Evolutionary conservation across 1,284 basidiomycete genomes (phyloP), one percentile per base, ranked within the genome.

Genomic region (Cutaneotrichosporon sp.): DNA sequence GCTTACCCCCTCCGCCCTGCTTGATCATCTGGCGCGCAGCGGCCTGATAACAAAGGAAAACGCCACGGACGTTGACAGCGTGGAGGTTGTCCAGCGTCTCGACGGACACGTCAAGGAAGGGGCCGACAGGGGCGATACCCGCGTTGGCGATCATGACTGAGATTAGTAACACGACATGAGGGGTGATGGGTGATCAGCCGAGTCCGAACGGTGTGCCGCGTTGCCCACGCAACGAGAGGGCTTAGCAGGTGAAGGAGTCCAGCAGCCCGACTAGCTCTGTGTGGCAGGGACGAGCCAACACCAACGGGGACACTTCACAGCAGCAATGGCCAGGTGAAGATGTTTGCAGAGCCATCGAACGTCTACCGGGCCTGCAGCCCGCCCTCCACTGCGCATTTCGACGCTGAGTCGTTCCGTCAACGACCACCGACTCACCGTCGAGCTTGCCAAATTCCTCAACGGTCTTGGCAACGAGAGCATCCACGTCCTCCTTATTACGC

Each of bases 1-100:
- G 72, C 45, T 76, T 65, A 1, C 78, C 76, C 4, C 78, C 74
- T 8, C 57, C 64, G 25, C 74, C 77, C 57, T 79, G 76, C 55
- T 67, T 67, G 34, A 79, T 71, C 77, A 79, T 79, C 54, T 76
- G 75, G 55, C 63, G 59, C 27, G 78, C 79, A 0, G 76, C 75
- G 1, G 70, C 70, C 58, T 75, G 72, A 61, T 77, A 77, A 57
- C 70, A 76, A 22, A 75, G 59, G 19, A 76, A 56, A 2, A 68
- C 62, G 9, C 76, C 76, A 19, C 63, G 61, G 22, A 72, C 62
- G 59, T 78, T 78, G 43, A 75, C 64, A 5, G 59, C 52, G 56
- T 62, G 68, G 6, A 70, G 35, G 11, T 59, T 44, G 35, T 78
- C 74, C 59, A 66, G 56, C 3, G 65, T 58, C 27, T 67, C 66